Evolutionary conservation across 441 rosid genomes (phyloP).

Genomic region (Brassica balearica): DNA sequence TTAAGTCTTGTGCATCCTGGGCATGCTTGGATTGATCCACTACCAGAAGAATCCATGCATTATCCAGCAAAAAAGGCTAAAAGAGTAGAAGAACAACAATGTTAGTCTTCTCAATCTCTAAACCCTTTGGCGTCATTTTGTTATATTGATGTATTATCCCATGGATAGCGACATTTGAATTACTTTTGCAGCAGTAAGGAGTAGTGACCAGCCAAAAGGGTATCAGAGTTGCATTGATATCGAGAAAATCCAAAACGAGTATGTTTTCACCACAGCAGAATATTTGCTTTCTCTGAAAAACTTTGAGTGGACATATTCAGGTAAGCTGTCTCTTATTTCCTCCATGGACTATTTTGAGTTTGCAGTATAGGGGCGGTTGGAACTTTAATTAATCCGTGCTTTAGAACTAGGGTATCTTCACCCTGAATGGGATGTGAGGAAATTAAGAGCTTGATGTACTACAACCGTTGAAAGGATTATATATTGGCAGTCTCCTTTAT

Average conservation of each 20-base stretch:
- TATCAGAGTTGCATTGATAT: slow-evolving; percentile 62
- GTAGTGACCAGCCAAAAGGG: slow-evolving; percentile 55
- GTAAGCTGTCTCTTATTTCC: slow-evolving; percentile 51
- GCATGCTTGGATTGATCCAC: slow-evolving; percentile 90
- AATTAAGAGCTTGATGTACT: slow-evolving; percentile 16
- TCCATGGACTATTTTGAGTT: slow-evolving; percentile 27
- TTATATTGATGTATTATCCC: slow-evolving; percentile 28
- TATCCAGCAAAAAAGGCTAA: slow-evolving; percentile 87
- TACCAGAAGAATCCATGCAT: slow-evolving; percentile 51
- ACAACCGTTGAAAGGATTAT: slow-evolving; percentile 23
- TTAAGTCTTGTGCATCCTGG: slow-evolving; percentile 82
- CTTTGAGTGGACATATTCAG: slow-evolving; percentile 69
- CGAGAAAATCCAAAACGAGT: slow-evolving; percentile 79
- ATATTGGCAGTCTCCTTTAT: slow-evolving; percentile 20
- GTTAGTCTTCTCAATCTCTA: slow-evolving; percentile 52
- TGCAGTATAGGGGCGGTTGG: slow-evolving; percentile 16
- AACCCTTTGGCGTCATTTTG: slow-evolving; percentile 21
- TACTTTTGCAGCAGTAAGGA: slow-evolving; percentile 47
- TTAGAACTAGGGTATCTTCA: slow-evolving; percentile 19
- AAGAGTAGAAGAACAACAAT: slow-evolving; percentile 54
- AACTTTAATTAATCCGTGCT: slow-evolving; percentile 7
- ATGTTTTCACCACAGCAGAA: slow-evolving; percentile 84
- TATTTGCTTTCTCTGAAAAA: slow-evolving; percentile 78
- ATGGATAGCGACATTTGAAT: slow-evolving; percentile 13
- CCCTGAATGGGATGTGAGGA: slow-evolving; percentile 15